Percentiles rank a stretch among this genome's conserved stretches.
These are phyloP conservation scores for Yamadazyma aaseri DNA, from an alignment of 1,139 yeast genomes.

Conservation along the genomic window DNA sequence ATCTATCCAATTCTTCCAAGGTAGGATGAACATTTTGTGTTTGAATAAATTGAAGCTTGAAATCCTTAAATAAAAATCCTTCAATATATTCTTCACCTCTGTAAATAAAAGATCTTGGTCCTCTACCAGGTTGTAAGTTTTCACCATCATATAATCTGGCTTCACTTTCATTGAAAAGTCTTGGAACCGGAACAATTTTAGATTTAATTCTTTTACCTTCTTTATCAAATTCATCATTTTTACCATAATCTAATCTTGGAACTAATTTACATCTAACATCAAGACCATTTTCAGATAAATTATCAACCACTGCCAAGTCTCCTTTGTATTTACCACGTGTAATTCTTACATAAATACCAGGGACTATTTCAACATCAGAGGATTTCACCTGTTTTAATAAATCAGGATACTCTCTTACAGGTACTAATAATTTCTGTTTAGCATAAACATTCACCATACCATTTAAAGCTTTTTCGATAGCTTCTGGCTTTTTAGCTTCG, in stretches of 20 bases:
- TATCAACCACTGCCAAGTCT: conserved; percentile 90
- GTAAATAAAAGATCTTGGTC: conserved; percentile 71
- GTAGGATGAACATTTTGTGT: conserved; percentile 85
- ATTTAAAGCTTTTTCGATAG: conserved; percentile 81
- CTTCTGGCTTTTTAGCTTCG: conserved; percentile 92
- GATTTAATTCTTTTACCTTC: conserved; percentile 52
- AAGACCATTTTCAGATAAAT: conserved; percentile 89
- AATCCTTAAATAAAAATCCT: conserved; percentile 85
- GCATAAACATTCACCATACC: conserved; percentile 87
- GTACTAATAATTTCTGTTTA: conserved; percentile 75
- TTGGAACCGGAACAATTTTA: conserved; percentile 77
- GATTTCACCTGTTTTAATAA: conserved; percentile 87
- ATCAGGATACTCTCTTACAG: conserved; percentile 94
- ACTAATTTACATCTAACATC: conserved; percentile 91
- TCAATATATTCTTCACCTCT: conserved; percentile 86
- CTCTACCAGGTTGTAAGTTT: conserved; percentile 70
- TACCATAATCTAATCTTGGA: conserved; percentile 91
- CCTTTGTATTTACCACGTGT: conserved; percentile 91
- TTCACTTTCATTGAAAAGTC: conserved; percentile 77
- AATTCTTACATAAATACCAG: conserved; percentile 89
- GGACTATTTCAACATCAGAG: conserved; percentile 81
- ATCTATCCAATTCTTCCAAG: conserved; percentile 83
- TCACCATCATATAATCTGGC: conserved; percentile 53
- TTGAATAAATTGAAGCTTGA: conserved; percentile 76
- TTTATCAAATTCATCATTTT: conserved; percentile 55